Base-by-base conservation (phyloP, 352 stramenopile genomes). In the Phytophthora vignae region DNA sequence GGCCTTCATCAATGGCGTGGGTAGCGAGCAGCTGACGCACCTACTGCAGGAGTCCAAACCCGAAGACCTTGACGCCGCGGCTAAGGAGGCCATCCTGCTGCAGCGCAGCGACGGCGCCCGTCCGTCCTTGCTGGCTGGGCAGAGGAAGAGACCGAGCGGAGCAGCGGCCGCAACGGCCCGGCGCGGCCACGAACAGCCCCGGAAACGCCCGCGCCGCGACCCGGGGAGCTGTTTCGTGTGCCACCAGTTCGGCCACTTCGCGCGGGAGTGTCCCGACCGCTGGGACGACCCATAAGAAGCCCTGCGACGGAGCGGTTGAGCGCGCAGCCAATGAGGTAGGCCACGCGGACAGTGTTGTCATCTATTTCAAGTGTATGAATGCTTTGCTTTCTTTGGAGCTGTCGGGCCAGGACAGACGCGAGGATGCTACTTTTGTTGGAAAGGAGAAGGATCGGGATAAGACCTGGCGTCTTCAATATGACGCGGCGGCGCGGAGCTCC, bases 1-100 rank as follows among this genome's bases (percentile, higher is more conserved):
- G 58, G 69, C 64, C 21, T 77, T 77, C 25, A 73, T 77, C 58
- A 77, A 73, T 25, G 69, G 64, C 27, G 48, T 77, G 36, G 64
- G 59, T 46, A 65, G 55, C 31, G 42, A 60, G 42, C 55, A 77
- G 19, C 54, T 70, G 4, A 42, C 57, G 25, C 57, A 69, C 15
- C 40, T 77, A 38, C 57, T 76, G 6, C 46, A 48, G 14, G 58
- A 67, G 44, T 73, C 69, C 44, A 73, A 77, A 46, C 69, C 64
- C 0, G 7, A 60, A 46, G 64, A 73, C 50, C 69, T 77, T 4
- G 46, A 69, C 27, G 40, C 52, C 36, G 69, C 69, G 2, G 64
- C 69, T 15, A 77, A 73, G 50, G 69, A 65, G 54, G 69, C 69
- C 29, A 77, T 77, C 12, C 36, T 67, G 7, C 22, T 77, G n/a